phyloP scores from a whole-genome alignment of 78 protist genomes.

The Polysphondylium violaceum region DNA sequence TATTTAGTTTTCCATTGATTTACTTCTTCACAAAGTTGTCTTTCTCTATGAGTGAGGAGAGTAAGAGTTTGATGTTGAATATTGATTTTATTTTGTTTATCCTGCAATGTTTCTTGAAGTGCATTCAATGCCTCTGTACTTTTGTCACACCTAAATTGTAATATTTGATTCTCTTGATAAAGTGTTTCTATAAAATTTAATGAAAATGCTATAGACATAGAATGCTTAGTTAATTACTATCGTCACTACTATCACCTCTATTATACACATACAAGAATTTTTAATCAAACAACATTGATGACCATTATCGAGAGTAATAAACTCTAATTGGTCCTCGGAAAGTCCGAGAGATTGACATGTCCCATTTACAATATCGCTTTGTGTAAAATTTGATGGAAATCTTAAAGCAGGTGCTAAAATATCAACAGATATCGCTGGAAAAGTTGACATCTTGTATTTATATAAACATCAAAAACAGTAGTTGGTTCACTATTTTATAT shows the following conservation, averaged over 20 bases:
- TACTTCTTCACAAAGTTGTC: slow-evolving; percentile 30
- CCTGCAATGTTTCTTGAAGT: slow-evolving; percentile 60
- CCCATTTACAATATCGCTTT: slow-evolving; percentile 29
- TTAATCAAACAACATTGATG: slow-evolving; percentile 47
- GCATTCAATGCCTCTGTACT: slow-evolving; percentile 52
- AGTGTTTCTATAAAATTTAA: slow-evolving; percentile 66
- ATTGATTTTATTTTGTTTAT: slow-evolving; percentile 37
- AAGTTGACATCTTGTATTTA: not conserved
- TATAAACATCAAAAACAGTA: too few relatives aligned
- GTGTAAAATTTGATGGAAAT: slow-evolving; percentile 29
- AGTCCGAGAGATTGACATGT: slow-evolving; percentile 53
- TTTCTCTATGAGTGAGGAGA: slow-evolving; percentile 30
- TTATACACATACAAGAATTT: slow-evolving; percentile 52
- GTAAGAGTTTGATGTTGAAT: slow-evolving; percentile 47
- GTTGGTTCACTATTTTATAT: too few relatives aligned
- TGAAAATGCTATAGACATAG: slow-evolving; percentile 41
- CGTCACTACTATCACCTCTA: not conserved
- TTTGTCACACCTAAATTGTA: slow-evolving; percentile 52
- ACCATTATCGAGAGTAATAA: slow-evolving; percentile 3
- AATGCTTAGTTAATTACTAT: too few relatives aligned
- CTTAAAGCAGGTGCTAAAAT: slow-evolving; percentile 65
- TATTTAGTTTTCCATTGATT: slow-evolving; percentile 73
- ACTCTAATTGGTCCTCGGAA: slow-evolving; percentile 50
- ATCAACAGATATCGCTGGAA: slow-evolving; percentile 70
- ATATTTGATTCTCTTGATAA: slow-evolving; percentile 51